These are phyloP conservation scores for Phaffia australis DNA, from an alignment of 768 basidiomycete genomes.

Conservation along the genomic window DNA sequence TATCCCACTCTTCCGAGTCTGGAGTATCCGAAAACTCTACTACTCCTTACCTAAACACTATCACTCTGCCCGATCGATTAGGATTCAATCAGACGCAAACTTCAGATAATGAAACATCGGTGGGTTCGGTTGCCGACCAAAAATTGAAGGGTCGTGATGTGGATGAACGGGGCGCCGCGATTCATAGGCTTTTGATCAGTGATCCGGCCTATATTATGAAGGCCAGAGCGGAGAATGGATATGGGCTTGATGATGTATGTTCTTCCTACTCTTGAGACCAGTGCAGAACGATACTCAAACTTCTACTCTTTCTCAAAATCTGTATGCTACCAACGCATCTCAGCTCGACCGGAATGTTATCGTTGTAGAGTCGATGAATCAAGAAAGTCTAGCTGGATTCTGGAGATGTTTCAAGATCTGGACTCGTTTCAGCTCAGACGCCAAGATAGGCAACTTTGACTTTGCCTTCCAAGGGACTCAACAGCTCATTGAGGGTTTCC, in stretches of 20 bases:
- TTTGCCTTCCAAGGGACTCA: no score
- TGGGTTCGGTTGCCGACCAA: neutral
- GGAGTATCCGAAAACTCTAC: no score
- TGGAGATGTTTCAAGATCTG: slow-evolving; percentile 15
- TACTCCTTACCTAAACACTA: no score
- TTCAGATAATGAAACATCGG: neutral
- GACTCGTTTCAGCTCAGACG: neutral
- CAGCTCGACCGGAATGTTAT: slow-evolving; percentile 6
- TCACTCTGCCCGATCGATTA: no score
- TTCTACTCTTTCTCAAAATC: neutral
- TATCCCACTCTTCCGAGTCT: neutral
- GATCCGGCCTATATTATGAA: neutral
- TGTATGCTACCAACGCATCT: no score
- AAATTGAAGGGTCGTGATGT: neutral
- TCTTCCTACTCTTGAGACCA: neutral
- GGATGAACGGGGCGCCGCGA: neutral
- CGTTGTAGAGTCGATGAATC: neutral
- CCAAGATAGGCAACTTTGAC: no score
- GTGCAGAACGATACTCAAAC: neutral
- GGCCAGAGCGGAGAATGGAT: slow-evolving; percentile 3
- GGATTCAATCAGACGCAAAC: no score
- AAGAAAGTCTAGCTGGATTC: slow-evolving; percentile 1
- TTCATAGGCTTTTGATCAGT: neutral
- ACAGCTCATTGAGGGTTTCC: no score
- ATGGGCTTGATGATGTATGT: slow-evolving; percentile 11